phyloP scores from a whole-genome alignment of 495 filamentous ascomycete genomes.

The Penicillium steckii region DNA sequence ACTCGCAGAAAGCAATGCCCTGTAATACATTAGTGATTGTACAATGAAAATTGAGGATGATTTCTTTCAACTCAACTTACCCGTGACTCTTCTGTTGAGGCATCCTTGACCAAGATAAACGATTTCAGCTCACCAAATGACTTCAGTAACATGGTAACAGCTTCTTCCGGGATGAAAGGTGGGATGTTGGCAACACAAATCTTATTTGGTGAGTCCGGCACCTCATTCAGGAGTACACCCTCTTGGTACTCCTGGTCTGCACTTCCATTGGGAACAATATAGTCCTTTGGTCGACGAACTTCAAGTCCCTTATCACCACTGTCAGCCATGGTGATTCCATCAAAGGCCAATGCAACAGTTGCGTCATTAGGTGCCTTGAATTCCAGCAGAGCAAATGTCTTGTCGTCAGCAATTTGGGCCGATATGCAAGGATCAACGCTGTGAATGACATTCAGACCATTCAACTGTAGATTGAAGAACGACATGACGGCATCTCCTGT shows the following conservation, averaged over 20 bases:
- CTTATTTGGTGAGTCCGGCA: conserved; percentile 92
- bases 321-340: conserved; percentile 85
- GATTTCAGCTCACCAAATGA: conserved; percentile 92
- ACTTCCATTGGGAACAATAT: conserved; percentile 83
- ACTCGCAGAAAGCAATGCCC: conserved; percentile 98
- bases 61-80: conserved; percentile 54
- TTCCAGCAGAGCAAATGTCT: conserved; percentile 80
- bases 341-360: conserved; percentile 85
- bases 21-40: conserved; percentile 37
- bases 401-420: conserved; percentile 76
- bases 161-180: conserved; percentile 80
- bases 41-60: conserved; percentile 9
- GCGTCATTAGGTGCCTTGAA: conserved; percentile 86
- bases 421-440: conserved; percentile 84
- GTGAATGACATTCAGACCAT: conserved; percentile 86
- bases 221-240: conserved; percentile 73
- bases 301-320: conserved; percentile 63
- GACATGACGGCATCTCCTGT: conserved; percentile 69
- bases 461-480: conserved; percentile 96
- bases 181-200: conserved; percentile 90
- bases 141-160: conserved; percentile 83
- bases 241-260: conserved; percentile 76
- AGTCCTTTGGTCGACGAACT: conserved; percentile 92
- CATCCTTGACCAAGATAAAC: conserved; percentile 89
- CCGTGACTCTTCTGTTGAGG: conserved; percentile 78